A percentile compares a stretch with the other conserved stretches of the same genome.
Evolutionary conservation across 2,329 filamentous ascomycete genomes (phyloP).

Genomic region (Diaporthe citri): DNA sequence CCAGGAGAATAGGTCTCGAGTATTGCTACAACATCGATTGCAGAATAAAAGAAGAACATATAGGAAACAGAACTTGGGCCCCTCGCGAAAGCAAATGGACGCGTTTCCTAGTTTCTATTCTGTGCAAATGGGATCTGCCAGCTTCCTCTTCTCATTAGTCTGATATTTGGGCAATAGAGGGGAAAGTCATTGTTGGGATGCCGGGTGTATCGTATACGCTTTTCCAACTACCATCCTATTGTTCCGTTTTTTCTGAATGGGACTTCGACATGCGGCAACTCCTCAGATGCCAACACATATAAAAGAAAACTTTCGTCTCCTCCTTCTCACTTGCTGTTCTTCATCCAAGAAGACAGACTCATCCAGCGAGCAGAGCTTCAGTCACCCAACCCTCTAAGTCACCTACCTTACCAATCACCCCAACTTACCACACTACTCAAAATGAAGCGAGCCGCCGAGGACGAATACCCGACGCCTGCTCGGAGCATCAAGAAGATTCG

Average conservation of each 20-base stretch:
- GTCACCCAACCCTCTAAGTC: neutral
- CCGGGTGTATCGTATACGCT: too few species aligned
- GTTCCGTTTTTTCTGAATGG: slow-evolving; percentile 11
- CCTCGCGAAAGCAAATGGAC: neutral
- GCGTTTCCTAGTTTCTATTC: neutral
- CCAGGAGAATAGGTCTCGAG: neutral
- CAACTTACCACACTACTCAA: neutral
- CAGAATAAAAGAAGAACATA: neutral
- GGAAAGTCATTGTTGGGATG: neutral
- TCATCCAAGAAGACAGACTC: neutral
- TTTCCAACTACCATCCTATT: neutral
- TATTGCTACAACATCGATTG: neutral
- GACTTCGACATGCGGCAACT: neutral
- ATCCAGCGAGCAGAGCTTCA: neutral
- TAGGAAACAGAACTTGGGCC: neutral
- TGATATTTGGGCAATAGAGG: neutral
- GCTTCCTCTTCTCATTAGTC: too few species aligned
- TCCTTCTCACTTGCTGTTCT: neutral
- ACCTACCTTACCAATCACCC: neutral
- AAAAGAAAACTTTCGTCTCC: neutral
- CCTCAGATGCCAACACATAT: neutral
- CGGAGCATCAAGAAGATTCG: slow-evolving; percentile 17
- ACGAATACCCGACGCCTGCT: neutral
- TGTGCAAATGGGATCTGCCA: neutral
- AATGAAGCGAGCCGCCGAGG: slow-evolving; percentile 9